phyloP scores from a whole-genome alignment of 2,329 filamentous ascomycete genomes.

The Clonostachys solani region DNA sequence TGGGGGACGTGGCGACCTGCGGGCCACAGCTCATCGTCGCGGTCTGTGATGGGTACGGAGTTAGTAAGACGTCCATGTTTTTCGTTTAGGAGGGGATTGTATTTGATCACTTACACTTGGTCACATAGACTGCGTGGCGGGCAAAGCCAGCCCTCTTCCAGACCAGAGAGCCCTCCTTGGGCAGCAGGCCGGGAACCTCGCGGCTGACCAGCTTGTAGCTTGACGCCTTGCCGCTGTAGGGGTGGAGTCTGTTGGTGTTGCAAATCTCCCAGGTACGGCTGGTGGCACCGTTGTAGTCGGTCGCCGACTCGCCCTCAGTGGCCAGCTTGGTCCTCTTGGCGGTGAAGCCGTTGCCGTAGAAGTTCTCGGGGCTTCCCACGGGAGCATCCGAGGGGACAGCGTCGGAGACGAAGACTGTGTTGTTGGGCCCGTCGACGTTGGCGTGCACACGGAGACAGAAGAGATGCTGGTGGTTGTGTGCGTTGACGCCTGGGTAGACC shows the following conservation, averaged over 20 bases:
- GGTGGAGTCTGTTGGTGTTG: constrained; percentile 80
- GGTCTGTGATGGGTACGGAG: constrained; percentile 42
- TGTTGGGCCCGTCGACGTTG: constrained; percentile 80
- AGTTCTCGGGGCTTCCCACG: constrained; percentile 78
- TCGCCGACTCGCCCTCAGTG: constrained; percentile 63
- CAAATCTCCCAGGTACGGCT: constrained; percentile 86
- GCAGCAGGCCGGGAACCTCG: constrained; percentile 74
- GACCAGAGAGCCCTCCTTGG: constrained; percentile 76
- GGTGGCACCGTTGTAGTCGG: constrained; percentile 77
- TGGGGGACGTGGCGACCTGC: constrained; percentile 86
- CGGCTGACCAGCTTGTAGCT: constrained; percentile 88
- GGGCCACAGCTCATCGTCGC: constrained; percentile 77
- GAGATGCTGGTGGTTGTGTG: constrained; percentile 93
- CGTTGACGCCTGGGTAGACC: constrained; percentile 86
- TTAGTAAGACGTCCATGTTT: not conserved
- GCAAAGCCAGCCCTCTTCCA: constrained; percentile 91
- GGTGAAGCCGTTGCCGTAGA: constrained; percentile 86
- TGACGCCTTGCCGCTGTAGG: constrained; percentile 78
- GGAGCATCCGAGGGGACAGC: constrained; percentile 66
- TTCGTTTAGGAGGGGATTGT: not conserved
- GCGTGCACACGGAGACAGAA: constrained; percentile 88
- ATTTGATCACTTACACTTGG: constrained; percentile 61
- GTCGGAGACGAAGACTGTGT: constrained; percentile 83
- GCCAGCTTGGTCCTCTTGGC: constrained; percentile 77
- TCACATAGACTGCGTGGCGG: constrained; percentile 82